phyloP scores from a whole-genome alignment of 2,329 filamentous ascomycete genomes.

The Aspergillus novofumigatus region DNA sequence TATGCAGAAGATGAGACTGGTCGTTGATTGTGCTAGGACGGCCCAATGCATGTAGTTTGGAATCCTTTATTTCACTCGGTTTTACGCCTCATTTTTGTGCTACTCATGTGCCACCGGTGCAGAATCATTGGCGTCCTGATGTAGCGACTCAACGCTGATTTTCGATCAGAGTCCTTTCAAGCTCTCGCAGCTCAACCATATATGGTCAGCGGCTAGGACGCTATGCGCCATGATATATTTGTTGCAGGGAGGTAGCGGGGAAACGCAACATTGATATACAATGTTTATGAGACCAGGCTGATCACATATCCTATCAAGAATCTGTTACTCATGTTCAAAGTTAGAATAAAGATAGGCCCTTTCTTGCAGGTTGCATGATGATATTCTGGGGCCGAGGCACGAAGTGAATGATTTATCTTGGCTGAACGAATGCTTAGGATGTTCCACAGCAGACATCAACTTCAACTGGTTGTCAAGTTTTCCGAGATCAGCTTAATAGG shows the following conservation, averaged over 20 bases:
- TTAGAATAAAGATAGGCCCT: too few species aligned
- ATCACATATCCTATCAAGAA: too few species aligned
- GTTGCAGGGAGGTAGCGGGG: too few species aligned
- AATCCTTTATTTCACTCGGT: not conserved
- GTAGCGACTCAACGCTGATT: not conserved
- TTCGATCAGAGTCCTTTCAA: too few species aligned
- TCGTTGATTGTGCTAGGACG: not conserved
- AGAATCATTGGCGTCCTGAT: not conserved
- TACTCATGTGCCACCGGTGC: not conserved
- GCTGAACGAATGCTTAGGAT: not conserved
- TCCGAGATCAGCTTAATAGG: not conserved
- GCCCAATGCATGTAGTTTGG: not conserved
- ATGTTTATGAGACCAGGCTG: too few species aligned
- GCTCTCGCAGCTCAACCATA: too few species aligned
- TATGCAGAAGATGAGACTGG: not conserved
- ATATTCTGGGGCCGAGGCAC: not conserved
- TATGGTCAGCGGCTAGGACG: too few species aligned
- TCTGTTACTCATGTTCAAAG: too few species aligned
- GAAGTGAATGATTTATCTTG: not conserved
- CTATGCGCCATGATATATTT: too few species aligned
- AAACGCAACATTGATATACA: too few species aligned
- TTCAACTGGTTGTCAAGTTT: not conserved
- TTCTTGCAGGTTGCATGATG: not conserved
- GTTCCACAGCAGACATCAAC: not conserved
- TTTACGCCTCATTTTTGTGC: not conserved